Evolutionary conservation across 805 yeast species (phyloP).

Genomic region (Tetrapisispora iriomotensis): DNA sequence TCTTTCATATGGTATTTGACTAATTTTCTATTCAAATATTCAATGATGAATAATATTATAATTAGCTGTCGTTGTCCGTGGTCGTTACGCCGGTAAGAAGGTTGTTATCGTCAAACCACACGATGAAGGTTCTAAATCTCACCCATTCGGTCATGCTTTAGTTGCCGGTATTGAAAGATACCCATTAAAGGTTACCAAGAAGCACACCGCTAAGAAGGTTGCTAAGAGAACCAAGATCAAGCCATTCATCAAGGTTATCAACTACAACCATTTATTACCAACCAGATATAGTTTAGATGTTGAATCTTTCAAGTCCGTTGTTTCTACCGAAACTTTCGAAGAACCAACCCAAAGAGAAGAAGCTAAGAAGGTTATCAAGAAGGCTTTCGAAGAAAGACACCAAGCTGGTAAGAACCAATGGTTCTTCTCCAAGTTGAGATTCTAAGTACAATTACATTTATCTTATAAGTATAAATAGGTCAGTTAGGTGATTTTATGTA

Average conservation of each 20-base stretch:
- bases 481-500: constrained; percentile 6
- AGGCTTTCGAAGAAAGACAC: constrained; percentile 99
- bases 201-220: constrained; percentile 90
- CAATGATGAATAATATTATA: too few relatives aligned
- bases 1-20: too few relatives aligned
- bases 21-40: too few relatives aligned
- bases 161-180: constrained; percentile 99
- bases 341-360: constrained; percentile 98
- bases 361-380: constrained; percentile 97
- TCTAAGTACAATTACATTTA: constrained; percentile 37
- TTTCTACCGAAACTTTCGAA: constrained; percentile 86
- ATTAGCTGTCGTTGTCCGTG: constrained; percentile 99
- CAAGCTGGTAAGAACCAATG: constrained; percentile 99
- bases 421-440: constrained; percentile 97
- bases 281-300: constrained; percentile 98
- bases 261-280: constrained; percentile 99
- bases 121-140: constrained; percentile 97
- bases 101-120: constrained; percentile 97
- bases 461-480: constrained; percentile 4
- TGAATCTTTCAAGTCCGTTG: constrained; percentile 85
- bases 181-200: constrained; percentile 93
- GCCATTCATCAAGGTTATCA: constrained; percentile 97
- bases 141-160: constrained; percentile 98
- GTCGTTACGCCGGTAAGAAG: constrained; percentile 99
- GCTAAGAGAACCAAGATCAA: constrained; percentile 96